Percentiles rank a stretch among this genome's conserved stretches.
These are phyloP conservation scores for Kwoniella sp. DNA, from an alignment of 768 basidiomycete genomes.

Conservation along the genomic window DNA sequence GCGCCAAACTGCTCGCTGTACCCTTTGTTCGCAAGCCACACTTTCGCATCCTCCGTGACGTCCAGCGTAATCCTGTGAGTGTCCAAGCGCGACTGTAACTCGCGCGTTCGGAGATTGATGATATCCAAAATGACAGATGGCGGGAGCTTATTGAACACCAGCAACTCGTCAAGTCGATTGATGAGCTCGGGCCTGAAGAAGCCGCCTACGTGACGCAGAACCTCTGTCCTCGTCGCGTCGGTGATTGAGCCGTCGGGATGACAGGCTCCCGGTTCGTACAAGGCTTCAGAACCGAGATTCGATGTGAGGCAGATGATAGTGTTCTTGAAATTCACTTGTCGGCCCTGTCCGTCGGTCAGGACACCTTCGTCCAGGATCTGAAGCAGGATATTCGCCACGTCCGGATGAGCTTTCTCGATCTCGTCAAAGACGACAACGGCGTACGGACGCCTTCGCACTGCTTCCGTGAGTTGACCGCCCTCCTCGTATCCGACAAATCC, in stretches of 20 bases:
- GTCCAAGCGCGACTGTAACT: constrained; percentile 70
- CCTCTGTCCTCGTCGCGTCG: constrained; percentile 65
- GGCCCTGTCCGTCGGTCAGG: constrained; percentile 87
- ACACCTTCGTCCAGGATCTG: constrained; percentile 89
- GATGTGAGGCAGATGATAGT: constrained; percentile 89
- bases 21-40: constrained; percentile 74
- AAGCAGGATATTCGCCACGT: constrained; percentile 84
- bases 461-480: constrained; percentile 84
- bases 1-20: constrained; percentile 87
- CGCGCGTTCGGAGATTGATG: constrained; percentile 72
- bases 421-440: constrained; percentile 71
- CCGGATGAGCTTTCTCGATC: constrained; percentile 91
- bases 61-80: constrained; percentile 71
- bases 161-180: constrained; percentile 71
- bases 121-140: constrained; percentile 73
- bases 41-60: constrained; percentile 65
- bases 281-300: constrained; percentile 69
- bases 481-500: constrained; percentile 91
- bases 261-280: constrained; percentile 69
- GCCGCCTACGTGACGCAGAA: constrained; percentile 72
- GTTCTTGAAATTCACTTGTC: constrained; percentile 92
- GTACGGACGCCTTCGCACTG: constrained; percentile 87
- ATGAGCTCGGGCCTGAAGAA: constrained; percentile 89
- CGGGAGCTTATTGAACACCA: constrained; percentile 84
- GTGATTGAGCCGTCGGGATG: constrained; percentile 69